Evolutionary conservation across 2,329 filamentous ascomycete genomes (phyloP).

Genomic region (Colletotrichum lupini): DNA sequence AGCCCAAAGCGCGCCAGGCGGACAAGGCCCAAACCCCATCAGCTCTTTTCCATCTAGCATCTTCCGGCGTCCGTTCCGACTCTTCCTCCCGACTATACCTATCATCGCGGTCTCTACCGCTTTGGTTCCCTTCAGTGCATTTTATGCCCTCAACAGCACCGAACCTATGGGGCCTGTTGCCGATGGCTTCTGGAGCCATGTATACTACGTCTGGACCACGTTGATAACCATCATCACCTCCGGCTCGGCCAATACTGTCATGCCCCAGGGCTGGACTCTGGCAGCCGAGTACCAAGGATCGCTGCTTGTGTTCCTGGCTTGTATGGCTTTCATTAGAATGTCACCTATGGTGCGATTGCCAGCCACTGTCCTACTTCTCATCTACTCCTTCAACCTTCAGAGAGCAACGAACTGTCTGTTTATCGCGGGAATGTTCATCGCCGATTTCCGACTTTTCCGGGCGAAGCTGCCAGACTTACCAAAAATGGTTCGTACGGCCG

Average conservation of each 20-base stretch:
- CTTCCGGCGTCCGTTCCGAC: constrained; percentile 35
- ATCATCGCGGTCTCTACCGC: constrained; percentile 15
- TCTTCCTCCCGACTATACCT: constrained; percentile 30
- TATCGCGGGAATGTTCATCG: constrained; percentile 23
- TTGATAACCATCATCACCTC: constrained; percentile 61
- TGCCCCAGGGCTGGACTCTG: constrained; percentile 73
- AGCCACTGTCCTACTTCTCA: constrained; percentile 49
- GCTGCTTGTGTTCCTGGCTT: constrained; percentile 65
- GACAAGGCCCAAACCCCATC: constrained; percentile 22
- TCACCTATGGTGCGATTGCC: constrained; percentile 54
- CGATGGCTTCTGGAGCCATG: constrained; percentile 50
- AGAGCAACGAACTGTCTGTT: constrained; percentile 6
- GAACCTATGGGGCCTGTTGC: neutral
- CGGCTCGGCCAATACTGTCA: constrained; percentile 60
- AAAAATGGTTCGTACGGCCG: neutral
- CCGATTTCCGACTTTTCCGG: constrained; percentile 10
- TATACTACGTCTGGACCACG: constrained; percentile 61
- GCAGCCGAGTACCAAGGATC: constrained; percentile 69
- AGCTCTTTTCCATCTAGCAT: constrained; percentile 26
- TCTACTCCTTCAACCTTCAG: constrained; percentile 49
- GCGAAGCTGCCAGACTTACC: neutral
- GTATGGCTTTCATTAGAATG: constrained; percentile 62
- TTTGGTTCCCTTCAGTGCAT: neutral
- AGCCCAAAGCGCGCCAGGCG: neutral
- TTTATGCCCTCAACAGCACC: neutral